These are phyloP conservation scores for Cucurbita argyrosperma DNA, from an alignment of 306 rosid genomes.

Conservation along the genomic window DNA sequence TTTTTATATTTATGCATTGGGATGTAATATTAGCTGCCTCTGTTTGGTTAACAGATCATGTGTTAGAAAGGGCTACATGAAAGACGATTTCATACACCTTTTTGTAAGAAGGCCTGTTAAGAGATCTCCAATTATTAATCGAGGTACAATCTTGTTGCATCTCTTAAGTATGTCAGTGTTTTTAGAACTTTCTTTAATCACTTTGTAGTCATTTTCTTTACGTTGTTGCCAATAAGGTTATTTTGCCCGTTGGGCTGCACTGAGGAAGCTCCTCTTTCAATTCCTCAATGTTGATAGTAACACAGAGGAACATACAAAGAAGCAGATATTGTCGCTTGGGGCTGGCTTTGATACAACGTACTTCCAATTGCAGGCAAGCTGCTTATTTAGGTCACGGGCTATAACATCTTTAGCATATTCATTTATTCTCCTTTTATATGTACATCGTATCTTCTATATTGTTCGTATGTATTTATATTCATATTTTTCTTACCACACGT, in stretches of 20 bases:
- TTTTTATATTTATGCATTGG: background rate
- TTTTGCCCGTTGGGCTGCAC: slow-evolving; percentile 83
- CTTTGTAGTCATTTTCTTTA: background rate
- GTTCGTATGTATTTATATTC: background rate
- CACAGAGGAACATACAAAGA: slow-evolving; percentile 18
- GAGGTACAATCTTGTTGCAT: slow-evolving; percentile 37
- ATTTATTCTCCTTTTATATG: background rate
- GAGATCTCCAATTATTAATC: slow-evolving; percentile 92
- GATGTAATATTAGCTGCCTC: slow-evolving; percentile 7
- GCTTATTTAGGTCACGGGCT: slow-evolving; percentile 16
- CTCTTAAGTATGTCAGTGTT: background rate
- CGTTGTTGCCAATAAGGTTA: slow-evolving; percentile 37
- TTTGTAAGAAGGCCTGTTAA: slow-evolving; percentile 78
- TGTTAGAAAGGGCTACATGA: slow-evolving; percentile 88
- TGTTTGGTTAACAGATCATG: slow-evolving; percentile 54
- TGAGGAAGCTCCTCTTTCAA: slow-evolving; percentile 58
- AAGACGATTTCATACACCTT: slow-evolving; percentile 70
- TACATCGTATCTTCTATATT: background rate
- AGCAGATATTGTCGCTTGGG: slow-evolving; percentile 60
- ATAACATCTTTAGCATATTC: slow-evolving; percentile 3
- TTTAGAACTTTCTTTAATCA: background rate
- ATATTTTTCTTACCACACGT: background rate
- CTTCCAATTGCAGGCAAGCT: slow-evolving; percentile 99
- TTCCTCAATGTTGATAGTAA: slow-evolving; percentile 48
- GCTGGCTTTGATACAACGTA: slow-evolving; percentile 86